These are phyloP conservation scores for Stephanodiscus minutulus DNA, from an alignment of 108 stramenopile genomes.

Conservation along the genomic window DNA sequence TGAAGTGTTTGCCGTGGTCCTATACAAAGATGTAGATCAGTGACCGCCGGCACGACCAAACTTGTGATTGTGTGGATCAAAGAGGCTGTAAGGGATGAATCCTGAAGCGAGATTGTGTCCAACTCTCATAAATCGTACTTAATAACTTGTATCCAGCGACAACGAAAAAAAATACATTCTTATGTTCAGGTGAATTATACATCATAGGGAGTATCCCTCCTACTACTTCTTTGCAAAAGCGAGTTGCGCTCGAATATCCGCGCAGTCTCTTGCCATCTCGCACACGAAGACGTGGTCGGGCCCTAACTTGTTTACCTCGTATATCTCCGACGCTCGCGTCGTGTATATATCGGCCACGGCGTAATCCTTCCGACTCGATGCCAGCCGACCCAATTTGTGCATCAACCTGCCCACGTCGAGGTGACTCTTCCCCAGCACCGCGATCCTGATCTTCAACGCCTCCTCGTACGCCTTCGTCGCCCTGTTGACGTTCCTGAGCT, in stretches of 20 bases:
- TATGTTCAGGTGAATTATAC: no score
- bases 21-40: no score
- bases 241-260: constrained; percentile 80
- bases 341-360: constrained; percentile 59
- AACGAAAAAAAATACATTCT: no score
- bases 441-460: constrained; percentile 63
- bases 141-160: no score
- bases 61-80: no score
- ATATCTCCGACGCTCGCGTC: constrained; percentile 64
- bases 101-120: not conserved
- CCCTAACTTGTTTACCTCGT: constrained; percentile 65
- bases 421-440: constrained; percentile 56
- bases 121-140: no score
- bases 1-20: no score
- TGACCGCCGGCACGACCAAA: no score
- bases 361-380: constrained; percentile 55
- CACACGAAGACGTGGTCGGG: constrained; percentile 74
- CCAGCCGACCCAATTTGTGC: constrained; percentile 81
- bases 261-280: constrained; percentile 74
- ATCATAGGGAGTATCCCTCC: not conserved
- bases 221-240: constrained; percentile 41
- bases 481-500: constrained; percentile 54
- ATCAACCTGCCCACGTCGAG: constrained; percentile 75
- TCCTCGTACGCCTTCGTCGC: constrained; percentile 76
- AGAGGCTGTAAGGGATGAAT: not conserved